Evolutionary conservation across 2,329 filamentous ascomycete species (phyloP), one percentile per base, ranked within the genome.

Genomic region (Alternaria brassicae): DNA sequence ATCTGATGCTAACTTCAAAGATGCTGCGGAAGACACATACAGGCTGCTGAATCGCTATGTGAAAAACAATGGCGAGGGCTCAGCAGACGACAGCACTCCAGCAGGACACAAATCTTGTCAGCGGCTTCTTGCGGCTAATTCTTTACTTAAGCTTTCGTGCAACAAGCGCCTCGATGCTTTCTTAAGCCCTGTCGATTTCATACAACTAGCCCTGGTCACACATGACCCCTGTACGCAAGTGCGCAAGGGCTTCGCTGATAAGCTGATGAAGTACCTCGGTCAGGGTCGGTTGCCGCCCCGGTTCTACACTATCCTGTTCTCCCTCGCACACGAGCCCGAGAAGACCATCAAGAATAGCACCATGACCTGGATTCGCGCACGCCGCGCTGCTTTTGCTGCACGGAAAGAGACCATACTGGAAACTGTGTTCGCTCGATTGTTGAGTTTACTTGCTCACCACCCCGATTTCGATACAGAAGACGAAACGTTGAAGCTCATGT

Each of bases 361-460:
- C 3, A 87, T 91, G 62, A 97, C 92, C 0, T 99, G 95, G 93
- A 87, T 98, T 50, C 89, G 91, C 51, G 94, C 93, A 42, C 88
- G 93, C 13, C 88, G 90, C 8, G 86, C 88, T 19, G 84, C 86
- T 54, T 91, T 91, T 71, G 79, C 83, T 3, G 80, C 83, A 50
- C 78, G 78, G 66, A 77, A 81, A 57, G 79, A 81, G 30, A 87
- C 84, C 9, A 84, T 90, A 7, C 87, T 99, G 81, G 94, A 98
- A 78, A 86, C 88, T 21, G 85, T 90, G 12, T 91, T 98, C 74
- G 88, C 91, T 25, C 88, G 95, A 8, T 85, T 98, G 32, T 83
- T 99, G 52, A 95, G 93, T 48, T 81, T 99, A 41, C 84, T 99
- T 41, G 93, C 94, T 5, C 94, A 98, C 75, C 95, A 99, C 75